These are phyloP conservation scores for Pachyrhizus erosus DNA, from an alignment of 306 rosid genomes.

Conservation along the genomic window DNA sequence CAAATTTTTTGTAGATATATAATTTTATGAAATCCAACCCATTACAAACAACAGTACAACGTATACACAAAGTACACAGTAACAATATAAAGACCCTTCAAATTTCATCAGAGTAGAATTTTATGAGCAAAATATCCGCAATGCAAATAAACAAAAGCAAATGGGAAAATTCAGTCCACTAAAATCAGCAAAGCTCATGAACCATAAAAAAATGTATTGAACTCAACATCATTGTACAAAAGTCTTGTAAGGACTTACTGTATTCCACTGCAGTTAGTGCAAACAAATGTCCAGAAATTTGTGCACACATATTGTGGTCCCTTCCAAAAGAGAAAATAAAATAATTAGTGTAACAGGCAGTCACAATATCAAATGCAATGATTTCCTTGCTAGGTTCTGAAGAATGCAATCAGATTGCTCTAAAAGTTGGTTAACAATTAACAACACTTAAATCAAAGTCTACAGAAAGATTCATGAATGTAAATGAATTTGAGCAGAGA, in stretches of 20 bases:
- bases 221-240: slow-evolving; percentile 11
- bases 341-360: slow-evolving; percentile 29
- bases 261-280: slow-evolving; percentile 96
- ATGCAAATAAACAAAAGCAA: slow-evolving; percentile 32
- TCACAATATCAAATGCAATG: slow-evolving; percentile 35
- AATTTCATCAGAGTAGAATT: slow-evolving; percentile 9
- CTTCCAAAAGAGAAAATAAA: slow-evolving; percentile 54
- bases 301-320: slow-evolving; percentile 99
- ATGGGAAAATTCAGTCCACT: slow-evolving; percentile 21
- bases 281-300: slow-evolving; percentile 95
- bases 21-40: slow-evolving; percentile 35
- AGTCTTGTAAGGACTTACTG: slow-evolving; percentile 73
- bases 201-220: slow-evolving; percentile 19
- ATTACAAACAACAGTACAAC: slow-evolving; percentile 12
- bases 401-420: slow-evolving; percentile 27
- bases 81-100: slow-evolving; percentile 4
- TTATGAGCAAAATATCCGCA: slow-evolving; percentile 12
- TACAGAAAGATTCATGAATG: slow-evolving; percentile 25
- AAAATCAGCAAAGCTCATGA: slow-evolving; percentile 29
- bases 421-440: slow-evolving; percentile 10
- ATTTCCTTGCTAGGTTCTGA: slow-evolving; percentile 19
- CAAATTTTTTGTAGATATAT: slow-evolving; percentile 3
- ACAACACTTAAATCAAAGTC: slow-evolving; percentile 29
- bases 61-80: background rate
- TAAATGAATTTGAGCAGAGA: background rate